Conservation (phyloP, 1,284 basidiomycete species). For the Termitomyces sp. region DNA sequence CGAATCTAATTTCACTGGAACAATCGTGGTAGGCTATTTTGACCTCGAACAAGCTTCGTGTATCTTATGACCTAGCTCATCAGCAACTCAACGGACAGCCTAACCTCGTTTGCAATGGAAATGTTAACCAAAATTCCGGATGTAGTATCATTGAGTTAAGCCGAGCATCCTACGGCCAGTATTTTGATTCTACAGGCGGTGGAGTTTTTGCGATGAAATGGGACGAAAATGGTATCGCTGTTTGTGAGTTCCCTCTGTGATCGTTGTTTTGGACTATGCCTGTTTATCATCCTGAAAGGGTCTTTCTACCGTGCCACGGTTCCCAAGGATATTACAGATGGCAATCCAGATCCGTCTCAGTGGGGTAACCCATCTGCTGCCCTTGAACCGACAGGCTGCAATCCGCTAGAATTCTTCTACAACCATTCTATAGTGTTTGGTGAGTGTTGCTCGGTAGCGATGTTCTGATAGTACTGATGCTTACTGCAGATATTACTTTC, state of each 20-base stretch:
- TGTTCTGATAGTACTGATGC: slow-evolving; percentile 1
- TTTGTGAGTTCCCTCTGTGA: slow-evolving; percentile 45
- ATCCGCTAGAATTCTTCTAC: slow-evolving; percentile 44
- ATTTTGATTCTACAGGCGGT: slow-evolving; percentile 68
- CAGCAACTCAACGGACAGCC: slow-evolving; percentile 37
- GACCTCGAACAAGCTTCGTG: background rate
- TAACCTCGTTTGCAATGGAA: slow-evolving; percentile 52
- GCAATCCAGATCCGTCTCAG: slow-evolving; percentile 46
- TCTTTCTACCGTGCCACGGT: slow-evolving; percentile 71
- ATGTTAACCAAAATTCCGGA: slow-evolving; percentile 50
- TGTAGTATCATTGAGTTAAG: slow-evolving; percentile 72
- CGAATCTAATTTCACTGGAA: slow-evolving; percentile 46
- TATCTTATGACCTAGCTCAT: background rate
- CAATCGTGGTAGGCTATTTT: slow-evolving; percentile 40
- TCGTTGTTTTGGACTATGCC: background rate
- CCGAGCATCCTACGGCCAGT: slow-evolving; percentile 64
- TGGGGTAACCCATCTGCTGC: slow-evolving; percentile 67
- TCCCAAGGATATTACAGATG: slow-evolving; percentile 56
- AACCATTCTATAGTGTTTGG: slow-evolving; percentile 31
- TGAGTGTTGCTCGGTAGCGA: slow-evolving; percentile 4
- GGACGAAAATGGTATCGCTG: slow-evolving; percentile 66
- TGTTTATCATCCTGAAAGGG: slow-evolving; percentile 35
- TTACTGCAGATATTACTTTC: slow-evolving; percentile 64
- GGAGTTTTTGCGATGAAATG: slow-evolving; percentile 77
- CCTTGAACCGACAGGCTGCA: slow-evolving; percentile 50